Base-by-base conservation (phyloP, 2,329 filamentous ascomycete species). In the Cryphonectria carpinicola region DNA sequence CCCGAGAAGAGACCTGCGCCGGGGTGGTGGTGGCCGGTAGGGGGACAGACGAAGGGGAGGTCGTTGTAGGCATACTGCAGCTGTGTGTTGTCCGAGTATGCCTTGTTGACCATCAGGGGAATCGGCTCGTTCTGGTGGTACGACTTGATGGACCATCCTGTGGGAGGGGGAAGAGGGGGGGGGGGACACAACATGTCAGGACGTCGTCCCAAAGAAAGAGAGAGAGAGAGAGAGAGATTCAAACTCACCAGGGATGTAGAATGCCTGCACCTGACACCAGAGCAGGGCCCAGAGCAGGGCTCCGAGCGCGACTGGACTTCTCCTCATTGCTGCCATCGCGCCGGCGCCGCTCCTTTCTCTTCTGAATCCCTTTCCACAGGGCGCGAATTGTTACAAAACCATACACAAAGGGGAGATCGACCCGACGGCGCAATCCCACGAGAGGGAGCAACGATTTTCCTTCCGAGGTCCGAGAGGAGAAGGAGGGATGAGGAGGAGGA, bases 11-110 rank as follows among this genome's bases (percentile, higher is more conserved):
- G 86, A 25, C 89, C 88, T 6, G 89, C 89, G 52, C 90, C 91
- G 66, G 87, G 85, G 74, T 89, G 88, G 73, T 84, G 86, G 73
- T 88, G 85, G 65, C 92, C 92, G 11, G 90, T 92, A 1, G 93
- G 92, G 14, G 92, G 92, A 77, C 93, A 97, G 68, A 95, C 92
- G 79, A 97, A 97, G 10, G 94, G 93, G 1, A 97, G 89, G 76
- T 96, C 92, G 79, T 92, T 93, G 83, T 95, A 97, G 75, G 93
- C 93, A 87, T 94, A 97, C 80, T 97, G 93, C n/a, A 97, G 84
- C 79, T 96, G 92, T 10, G 93, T 96, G 76, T 93, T 90, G 81
- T 97, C 94, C 69, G 93, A 97, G 81, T 95, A 97, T 76, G 95
- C 90, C 80, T 97, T 97, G 84, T 97, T 97, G 74, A 96, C 92